A percentile compares a stretch with the other conserved stretches of the same genome.
These are phyloP conservation scores for Tausonia pullulans DNA, from an alignment of 1,284 basidiomycete species.

Conservation along the genomic window DNA sequence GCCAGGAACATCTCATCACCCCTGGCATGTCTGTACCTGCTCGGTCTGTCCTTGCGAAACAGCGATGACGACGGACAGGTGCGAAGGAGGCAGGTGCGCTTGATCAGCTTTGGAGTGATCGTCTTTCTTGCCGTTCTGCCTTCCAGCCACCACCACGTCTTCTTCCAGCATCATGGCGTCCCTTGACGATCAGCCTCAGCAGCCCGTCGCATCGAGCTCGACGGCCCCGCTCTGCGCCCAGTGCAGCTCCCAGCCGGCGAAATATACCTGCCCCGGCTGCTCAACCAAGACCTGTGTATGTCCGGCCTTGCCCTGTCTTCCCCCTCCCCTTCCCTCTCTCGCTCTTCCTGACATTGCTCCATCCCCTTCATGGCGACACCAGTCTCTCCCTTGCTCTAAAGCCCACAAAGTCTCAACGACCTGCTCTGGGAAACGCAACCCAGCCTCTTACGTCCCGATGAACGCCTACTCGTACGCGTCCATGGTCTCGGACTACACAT, in stretches of 20 bases:
- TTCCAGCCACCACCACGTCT: too few relatives aligned
- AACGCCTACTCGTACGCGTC: constrained; percentile 12
- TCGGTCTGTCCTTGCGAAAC: too few relatives aligned
- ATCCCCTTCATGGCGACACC: too few relatives aligned
- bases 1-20: too few relatives aligned
- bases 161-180: too few relatives aligned
- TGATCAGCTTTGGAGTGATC: too few relatives aligned
- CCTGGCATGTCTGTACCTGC: too few relatives aligned
- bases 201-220: neutral
- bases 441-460: constrained; percentile 14
- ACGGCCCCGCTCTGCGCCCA: constrained; percentile 5
- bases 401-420: constrained; percentile 5
- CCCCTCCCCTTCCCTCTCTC: neutral
- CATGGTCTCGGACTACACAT: constrained; percentile 16
- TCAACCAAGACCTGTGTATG: constrained; percentile 10
- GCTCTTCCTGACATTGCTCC: too few relatives aligned
- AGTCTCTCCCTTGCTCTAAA: constrained; percentile 14
- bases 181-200: neutral
- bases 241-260: neutral
- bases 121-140: too few relatives aligned
- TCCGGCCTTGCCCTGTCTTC: neutral
- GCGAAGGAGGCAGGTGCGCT: too few relatives aligned
- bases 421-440: constrained; percentile 13
- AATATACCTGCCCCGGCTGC: constrained; percentile 14
- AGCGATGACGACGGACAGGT: too few relatives aligned